These are phyloP conservation scores for Claviceps spartinae DNA, from an alignment of 2,329 filamentous ascomycete species.

Conservation along the genomic window DNA sequence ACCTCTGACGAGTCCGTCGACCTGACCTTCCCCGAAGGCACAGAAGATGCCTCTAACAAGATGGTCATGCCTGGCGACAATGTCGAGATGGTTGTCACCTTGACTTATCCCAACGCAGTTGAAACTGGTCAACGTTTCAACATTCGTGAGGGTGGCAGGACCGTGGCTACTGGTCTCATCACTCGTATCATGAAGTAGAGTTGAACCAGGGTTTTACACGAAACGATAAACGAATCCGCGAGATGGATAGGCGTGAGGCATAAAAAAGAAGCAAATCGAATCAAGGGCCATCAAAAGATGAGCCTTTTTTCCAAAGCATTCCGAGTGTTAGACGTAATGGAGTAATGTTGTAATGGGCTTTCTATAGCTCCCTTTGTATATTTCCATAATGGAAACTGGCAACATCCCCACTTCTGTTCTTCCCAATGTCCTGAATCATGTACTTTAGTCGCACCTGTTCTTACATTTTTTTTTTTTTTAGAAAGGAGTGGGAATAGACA, in stretches of 20 bases:
- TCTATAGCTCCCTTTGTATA: conserved; percentile 22
- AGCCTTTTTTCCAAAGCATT: neutral
- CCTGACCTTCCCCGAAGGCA: conserved; percentile 77
- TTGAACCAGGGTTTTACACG: neutral
- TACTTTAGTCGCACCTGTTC: conserved; percentile 20
- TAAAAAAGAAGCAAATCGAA: too few relatives aligned
- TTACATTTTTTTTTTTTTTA: conserved; percentile 1
- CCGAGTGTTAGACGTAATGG: conserved; percentile 5
- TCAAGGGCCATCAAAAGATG: too few relatives aligned
- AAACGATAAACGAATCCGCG: neutral
- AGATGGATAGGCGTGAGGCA: too few relatives aligned
- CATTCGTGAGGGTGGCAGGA: conserved; percentile 90
- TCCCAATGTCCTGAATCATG: conserved; percentile 22
- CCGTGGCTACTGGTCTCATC: conserved; percentile 70
- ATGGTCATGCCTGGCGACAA: conserved; percentile 98
- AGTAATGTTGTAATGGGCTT: conserved; percentile 15
- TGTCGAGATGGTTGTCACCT: conserved; percentile 85
- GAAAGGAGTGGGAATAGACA: conserved; percentile 18
- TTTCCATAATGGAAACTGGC: conserved; percentile 19
- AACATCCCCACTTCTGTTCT: conserved; percentile 29
- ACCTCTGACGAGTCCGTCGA: conserved; percentile 72
- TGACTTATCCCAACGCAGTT: conserved; percentile 73
- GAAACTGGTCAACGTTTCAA: conserved; percentile 95
- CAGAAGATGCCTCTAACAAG: conserved; percentile 56
- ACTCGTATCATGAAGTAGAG: conserved; percentile 54